Percentiles rank a stretch among this genome's conserved stretches.
These are phyloP conservation scores for Gossypioides kirkii DNA, from an alignment of 345 rosid genomes.

Conservation along the genomic window DNA sequence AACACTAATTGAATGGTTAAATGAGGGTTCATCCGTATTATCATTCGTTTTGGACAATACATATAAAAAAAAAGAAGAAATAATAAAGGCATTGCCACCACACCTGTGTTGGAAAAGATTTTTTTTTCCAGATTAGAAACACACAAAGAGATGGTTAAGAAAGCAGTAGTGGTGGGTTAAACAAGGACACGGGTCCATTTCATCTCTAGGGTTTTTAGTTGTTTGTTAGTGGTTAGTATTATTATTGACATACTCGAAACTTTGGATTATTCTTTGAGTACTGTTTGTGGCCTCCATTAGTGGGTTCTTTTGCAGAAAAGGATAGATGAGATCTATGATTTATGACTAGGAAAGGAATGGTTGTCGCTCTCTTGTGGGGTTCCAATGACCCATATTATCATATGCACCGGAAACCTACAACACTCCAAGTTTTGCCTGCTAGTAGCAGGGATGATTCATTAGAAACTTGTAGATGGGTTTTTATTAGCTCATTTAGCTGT, in stretches of 20 bases:
- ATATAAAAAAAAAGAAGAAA: neutral
- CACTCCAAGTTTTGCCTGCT: constrained; percentile 13
- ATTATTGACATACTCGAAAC: constrained; percentile 17
- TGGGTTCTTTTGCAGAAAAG: constrained; percentile 18
- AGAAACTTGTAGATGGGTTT: constrained; percentile 14
- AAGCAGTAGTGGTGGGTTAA: neutral
- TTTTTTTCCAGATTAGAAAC: constrained; percentile 5
- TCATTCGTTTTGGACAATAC: neutral
- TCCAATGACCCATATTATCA: constrained; percentile 13
- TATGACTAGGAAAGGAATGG: constrained; percentile 25
- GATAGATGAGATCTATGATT: constrained; percentile 17
- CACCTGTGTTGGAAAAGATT: neutral
- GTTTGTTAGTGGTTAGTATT: constrained; percentile 14
- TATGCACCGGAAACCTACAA: constrained; percentile 14
- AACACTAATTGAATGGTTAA: constrained; percentile 15
- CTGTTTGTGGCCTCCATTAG: constrained; percentile 19
- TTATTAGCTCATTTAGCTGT: constrained; percentile 8
- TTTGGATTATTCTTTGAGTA: constrained; percentile 19
- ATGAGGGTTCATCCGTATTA: constrained; percentile 23
- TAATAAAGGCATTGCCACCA: constrained; percentile 5
- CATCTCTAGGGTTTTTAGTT: constrained; percentile 40
- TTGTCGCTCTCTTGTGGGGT: constrained; percentile 17
- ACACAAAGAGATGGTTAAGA: neutral
- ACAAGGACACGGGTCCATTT: constrained; percentile 19
- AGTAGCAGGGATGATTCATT: constrained; percentile 15